These are phyloP conservation scores for Dactylellina leptospora DNA, from an alignment of 2,329 filamentous ascomycete genomes.

Conservation along the genomic window DNA sequence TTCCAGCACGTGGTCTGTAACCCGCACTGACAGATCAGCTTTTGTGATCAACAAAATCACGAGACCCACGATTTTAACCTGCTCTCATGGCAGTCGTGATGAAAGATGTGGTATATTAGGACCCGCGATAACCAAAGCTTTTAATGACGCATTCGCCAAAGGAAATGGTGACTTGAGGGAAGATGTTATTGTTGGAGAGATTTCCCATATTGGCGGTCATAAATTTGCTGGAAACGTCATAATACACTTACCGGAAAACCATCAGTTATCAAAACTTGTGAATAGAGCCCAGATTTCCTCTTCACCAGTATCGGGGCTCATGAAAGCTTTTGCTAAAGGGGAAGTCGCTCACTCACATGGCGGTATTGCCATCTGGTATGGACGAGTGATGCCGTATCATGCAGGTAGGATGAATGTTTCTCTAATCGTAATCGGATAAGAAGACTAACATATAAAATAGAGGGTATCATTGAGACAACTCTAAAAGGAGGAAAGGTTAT, in stretches of 20 bases:
- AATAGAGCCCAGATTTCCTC: slow-evolving; percentile 12
- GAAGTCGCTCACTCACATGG: slow-evolving; percentile 61
- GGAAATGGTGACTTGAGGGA: slow-evolving; percentile 8
- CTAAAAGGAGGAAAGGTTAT: slow-evolving; percentile 73
- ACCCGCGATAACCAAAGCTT: slow-evolving; percentile 72
- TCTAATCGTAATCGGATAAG: not conserved
- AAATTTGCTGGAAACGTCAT: slow-evolving; percentile 88
- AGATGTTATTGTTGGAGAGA: slow-evolving; percentile 72
- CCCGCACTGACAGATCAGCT: not conserved
- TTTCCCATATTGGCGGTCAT: slow-evolving; percentile 84
- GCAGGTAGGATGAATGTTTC: slow-evolving; percentile 64
- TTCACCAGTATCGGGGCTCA: slow-evolving; percentile 62
- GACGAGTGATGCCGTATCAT: slow-evolving; percentile 76
- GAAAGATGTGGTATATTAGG: slow-evolving; percentile 82
- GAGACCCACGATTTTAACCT: slow-evolving; percentile 75
- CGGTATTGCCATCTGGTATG: slow-evolving; percentile 80
- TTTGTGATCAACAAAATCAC: slow-evolving; percentile 28
- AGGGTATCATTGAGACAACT: slow-evolving; percentile 77
- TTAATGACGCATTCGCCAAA: slow-evolving; percentile 60
- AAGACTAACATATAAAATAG: slow-evolving; percentile 1
- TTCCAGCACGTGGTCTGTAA: not conserved
- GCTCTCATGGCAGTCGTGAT: slow-evolving; percentile 85
- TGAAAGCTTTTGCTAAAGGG: slow-evolving; percentile 65
- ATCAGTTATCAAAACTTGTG: slow-evolving; percentile 23
- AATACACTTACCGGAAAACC: slow-evolving; percentile 71